Evolutionary conservation across 306 rosid species (phyloP).

Genomic region (Vachellia pachyceras): DNA sequence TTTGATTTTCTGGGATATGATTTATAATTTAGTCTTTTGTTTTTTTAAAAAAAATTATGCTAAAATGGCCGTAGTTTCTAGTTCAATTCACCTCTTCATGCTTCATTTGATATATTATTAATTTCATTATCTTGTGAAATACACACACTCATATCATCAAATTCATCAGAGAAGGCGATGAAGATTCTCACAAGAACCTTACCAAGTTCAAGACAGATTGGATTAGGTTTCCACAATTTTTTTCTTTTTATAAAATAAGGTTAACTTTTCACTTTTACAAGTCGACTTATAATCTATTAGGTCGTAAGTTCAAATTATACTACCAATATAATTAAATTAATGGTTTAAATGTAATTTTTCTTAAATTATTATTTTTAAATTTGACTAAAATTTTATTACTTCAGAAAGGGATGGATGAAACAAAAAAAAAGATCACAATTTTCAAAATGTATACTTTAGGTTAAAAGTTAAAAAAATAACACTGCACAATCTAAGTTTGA

Average conservation of each 20-base stretch:
- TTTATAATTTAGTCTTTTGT: not conserved
- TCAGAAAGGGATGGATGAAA: not conserved
- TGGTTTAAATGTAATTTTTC: not conserved
- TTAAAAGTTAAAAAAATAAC: not conserved
- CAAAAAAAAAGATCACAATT: not conserved
- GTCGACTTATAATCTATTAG: too few species aligned
- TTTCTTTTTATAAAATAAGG: not conserved
- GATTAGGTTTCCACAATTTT: not conserved
- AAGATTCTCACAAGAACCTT: not conserved
- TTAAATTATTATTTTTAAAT: not conserved
- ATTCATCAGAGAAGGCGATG: constrained; percentile 27
- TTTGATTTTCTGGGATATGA: not conserved
- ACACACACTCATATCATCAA: not conserved
- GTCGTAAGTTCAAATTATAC: too few species aligned
- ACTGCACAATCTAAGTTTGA: not conserved
- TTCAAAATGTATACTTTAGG: not conserved
- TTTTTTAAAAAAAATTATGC: not conserved
- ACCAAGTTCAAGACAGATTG: not conserved
- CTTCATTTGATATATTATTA: not conserved
- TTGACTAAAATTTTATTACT: not conserved
- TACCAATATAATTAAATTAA: too few species aligned
- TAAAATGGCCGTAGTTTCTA: constrained; percentile 14
- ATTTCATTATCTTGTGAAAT: not conserved
- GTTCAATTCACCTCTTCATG: constrained; percentile 44
- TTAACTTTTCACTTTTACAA: not conserved